A percentile compares a stretch with the other conserved stretches of the same genome.
These are phyloP conservation scores for Fusarium brevicatenulatum DNA, from an alignment of 2,329 filamentous ascomycete genomes.

Conservation along the genomic window DNA sequence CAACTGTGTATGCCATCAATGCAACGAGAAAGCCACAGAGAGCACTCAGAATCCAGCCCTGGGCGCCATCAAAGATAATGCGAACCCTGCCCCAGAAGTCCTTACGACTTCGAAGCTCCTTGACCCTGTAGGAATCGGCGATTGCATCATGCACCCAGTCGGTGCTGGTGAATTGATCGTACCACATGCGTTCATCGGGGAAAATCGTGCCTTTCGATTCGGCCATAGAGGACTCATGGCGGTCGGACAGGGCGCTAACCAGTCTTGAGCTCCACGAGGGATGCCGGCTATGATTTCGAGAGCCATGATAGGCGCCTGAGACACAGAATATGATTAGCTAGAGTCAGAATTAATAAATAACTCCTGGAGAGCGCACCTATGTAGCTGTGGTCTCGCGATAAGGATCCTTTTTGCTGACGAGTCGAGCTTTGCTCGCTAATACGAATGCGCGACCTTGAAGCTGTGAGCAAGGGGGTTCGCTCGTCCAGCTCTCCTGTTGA, in stretches of 20 bases:
- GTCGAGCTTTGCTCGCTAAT: slow-evolving; percentile 48
- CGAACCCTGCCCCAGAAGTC: slow-evolving; percentile 84
- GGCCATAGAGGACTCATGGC: slow-evolving; percentile 63
- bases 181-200: slow-evolving; percentile 92
- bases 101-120: slow-evolving; percentile 81
- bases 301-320: slow-evolving; percentile 52
- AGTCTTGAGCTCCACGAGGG: slow-evolving; percentile 70
- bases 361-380: slow-evolving; percentile 46
- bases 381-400: slow-evolving; percentile 57
- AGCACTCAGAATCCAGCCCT: slow-evolving; percentile 94
- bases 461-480: slow-evolving; percentile 55
- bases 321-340: slow-evolving; percentile 15
- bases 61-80: slow-evolving; percentile 83
- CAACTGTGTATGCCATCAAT: slow-evolving; percentile 85
- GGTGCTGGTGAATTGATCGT: slow-evolving; percentile 97
- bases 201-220: slow-evolving; percentile 74
- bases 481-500: slow-evolving; percentile 54
- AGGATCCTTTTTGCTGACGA: slow-evolving; percentile 37
- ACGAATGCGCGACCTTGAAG: slow-evolving; percentile 55
- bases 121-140: slow-evolving; percentile 89
- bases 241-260: slow-evolving; percentile 68
- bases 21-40: slow-evolving; percentile 89
- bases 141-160: slow-evolving; percentile 99
- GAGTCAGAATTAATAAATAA: background rate
- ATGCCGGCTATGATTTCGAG: slow-evolving; percentile 65